Base-by-base conservation (phyloP, 75 land plant species). In the Isoetes taiwanensis region DNA sequence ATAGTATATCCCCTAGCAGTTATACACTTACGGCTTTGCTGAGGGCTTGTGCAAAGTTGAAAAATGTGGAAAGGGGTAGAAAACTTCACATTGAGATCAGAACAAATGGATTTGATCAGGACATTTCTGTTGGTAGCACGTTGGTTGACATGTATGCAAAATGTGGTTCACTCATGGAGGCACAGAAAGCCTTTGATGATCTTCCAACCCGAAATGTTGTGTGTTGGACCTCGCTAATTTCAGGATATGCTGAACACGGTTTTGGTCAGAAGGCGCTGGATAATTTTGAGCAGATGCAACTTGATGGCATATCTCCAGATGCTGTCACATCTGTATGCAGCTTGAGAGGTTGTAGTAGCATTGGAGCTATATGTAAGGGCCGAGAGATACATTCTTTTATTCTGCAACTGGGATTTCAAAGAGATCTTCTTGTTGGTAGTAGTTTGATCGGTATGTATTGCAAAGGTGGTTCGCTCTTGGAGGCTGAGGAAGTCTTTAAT, bases 141-240 rank as follows among this genome's bases (percentile, higher is more conserved):
- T 56, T 79, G 20, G 21, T 72, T 37, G 50, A 23, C 19, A 72
- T 75, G 78, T 79, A 79, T 58, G 52, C 69, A 19, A 68, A 75
- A 65, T 75, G 63, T 54, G 66, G 66, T n/a, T 58, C 53, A 27
- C 64, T 75, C 16, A 16, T 2, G 28, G 48, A 34, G 54, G 75
- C 75, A n/a, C 65, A 65, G 42, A 61, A 39, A 41, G 25, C 72
- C 1, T 79, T 79, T 54, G 17, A 54, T 2, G 54, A 25, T 20
- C 38, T 50, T 30, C 8, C 29, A 32, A 14, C 20, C 17, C 30
- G 31, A 3, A 57, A 43, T 52, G 48, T 57, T 21, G 34, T 66
- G n/a, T 60, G 71, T 25, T 78, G 81, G 81, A 74, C 77, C 2
- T 50, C 62, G 3, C 54, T 78, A 65, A 74, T 78, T 28, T 62